These are phyloP conservation scores for Biancaea sappan DNA, from an alignment of 306 rosid species.

Conservation along the genomic window DNA sequence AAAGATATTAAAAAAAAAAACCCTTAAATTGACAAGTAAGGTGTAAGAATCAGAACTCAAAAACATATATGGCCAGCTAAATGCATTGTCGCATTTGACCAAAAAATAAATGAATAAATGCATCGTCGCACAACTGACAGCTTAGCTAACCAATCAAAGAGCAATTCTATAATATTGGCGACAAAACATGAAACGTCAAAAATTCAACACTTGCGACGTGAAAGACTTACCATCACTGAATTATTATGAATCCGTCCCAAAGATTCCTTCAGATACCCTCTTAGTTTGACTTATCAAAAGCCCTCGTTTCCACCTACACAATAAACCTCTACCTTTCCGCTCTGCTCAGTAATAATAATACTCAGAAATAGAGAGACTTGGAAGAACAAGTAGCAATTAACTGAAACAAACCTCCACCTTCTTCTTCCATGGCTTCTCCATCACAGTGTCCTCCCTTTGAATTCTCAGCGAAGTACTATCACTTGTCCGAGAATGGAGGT, in stretches of 20 bases:
- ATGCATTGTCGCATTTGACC: no score
- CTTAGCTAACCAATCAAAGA: neutral
- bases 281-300: constrained; percentile 43
- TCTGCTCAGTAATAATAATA: neutral
- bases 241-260: constrained; percentile 16
- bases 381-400: neutral
- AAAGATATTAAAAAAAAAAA: no score
- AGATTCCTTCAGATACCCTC: constrained; percentile 44
- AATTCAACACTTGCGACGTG: constrained; percentile 17
- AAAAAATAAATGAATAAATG: no score
- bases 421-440: constrained; percentile 47
- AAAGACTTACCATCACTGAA: neutral
- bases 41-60: neutral
- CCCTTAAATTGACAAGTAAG: neutral
- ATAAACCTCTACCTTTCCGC: constrained; percentile 36
- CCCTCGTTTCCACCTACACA: constrained; percentile 16
- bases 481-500: constrained; percentile 50
- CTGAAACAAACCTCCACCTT: neutral
- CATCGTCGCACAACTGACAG: neutral
- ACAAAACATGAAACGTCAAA: constrained; percentile 1
- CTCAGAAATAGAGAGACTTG: constrained; percentile 18
- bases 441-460: constrained; percentile 77
- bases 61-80: neutral
- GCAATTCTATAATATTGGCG: neutral
- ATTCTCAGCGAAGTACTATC: constrained; percentile 69